Evolutionary conservation across 2,329 filamentous ascomycete species (phyloP), one percentile per base, ranked within the genome.

Genomic region (Aspergillus novofumigatus): DNA sequence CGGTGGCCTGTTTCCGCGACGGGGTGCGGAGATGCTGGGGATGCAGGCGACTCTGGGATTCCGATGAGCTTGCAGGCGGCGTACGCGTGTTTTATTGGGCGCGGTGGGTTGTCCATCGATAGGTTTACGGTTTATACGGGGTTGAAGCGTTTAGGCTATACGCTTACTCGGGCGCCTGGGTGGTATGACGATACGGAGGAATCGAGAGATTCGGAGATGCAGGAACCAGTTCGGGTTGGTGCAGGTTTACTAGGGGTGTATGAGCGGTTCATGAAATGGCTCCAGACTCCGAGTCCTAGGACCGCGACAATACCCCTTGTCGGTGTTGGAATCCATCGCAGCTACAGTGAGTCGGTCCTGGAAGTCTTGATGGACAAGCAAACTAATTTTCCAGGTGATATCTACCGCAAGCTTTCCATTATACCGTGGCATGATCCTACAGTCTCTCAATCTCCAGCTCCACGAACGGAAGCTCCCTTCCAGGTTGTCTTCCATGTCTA

Each of bases 41-140:
- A 67, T 29, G 78, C 85, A 38, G 80, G 82, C 57, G 83, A 86
- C 6, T 76, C 81, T 3, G 89, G 88, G 0, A 73, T 94, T n/a
- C 92, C 93, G 0, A 87, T 99, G 79, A 96, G 90, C 73, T 77
- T 97, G 42, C 91, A 97, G 72, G 92, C 90, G 5, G 92, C 92
- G 0, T 97, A 97, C 77, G 85, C 92, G 4, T 83, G 91, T 23
- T 86, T 96, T 53, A 83, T 96, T 62, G 91, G 91, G 1, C 78
- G 83, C 25, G 87, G 75, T 28, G 81, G 80, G 9, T 64, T 87
- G 62, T 85, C 82, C 0, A 78, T 97, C 58, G 91, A 95, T 64
- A 86, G 91, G 67, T 97, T 91, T 66, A 90, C 89, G 51, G 93
- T 97, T 28, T 99, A 92, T 72, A 83, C 91, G 1, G 88, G 92